A percentile compares a stretch with the other conserved stretches of the same genome.
phyloP scores from a whole-genome alignment of 2,329 filamentous ascomycete genomes.

The Aaosphaeria arxii region DNA sequence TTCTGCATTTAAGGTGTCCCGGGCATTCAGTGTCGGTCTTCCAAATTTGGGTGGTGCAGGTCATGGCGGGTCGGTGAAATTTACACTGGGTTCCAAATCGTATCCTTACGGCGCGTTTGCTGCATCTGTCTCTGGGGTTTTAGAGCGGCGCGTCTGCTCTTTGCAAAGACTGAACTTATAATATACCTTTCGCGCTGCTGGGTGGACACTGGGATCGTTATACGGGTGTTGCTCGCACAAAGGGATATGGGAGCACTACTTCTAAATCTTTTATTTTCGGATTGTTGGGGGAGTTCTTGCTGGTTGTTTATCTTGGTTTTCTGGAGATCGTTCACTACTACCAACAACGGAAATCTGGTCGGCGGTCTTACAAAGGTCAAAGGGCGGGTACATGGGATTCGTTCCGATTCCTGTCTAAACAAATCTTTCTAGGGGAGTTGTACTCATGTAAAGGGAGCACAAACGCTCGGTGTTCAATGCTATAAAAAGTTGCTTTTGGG shows the following conservation, averaged over 20 bases:
- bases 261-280: conserved; percentile 7
- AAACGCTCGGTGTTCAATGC: conserved; percentile 20
- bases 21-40: conserved; percentile 39
- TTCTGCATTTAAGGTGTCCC: conserved; percentile 43
- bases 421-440: conserved; percentile 16
- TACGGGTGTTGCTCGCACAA: conserved; percentile 26
- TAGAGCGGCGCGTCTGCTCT: conserved; percentile 7
- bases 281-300: conserved; percentile 22
- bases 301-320: conserved; percentile 11
- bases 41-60: conserved; percentile 31
- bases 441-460: conserved; percentile 11
- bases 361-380: conserved; percentile 14
- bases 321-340: conserved; percentile 3
- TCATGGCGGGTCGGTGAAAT: conserved; percentile 29
- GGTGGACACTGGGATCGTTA: conserved; percentile 17
- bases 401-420: conserved; percentile 6
- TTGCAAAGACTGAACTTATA: conserved; percentile 13
- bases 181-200: conserved; percentile 21
- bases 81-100: conserved; percentile 24
- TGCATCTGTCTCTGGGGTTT: conserved; percentile 25
- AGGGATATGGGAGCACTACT: conserved; percentile 19
- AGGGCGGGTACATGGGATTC: conserved; percentile 7
- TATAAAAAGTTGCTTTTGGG: conserved; percentile 25
- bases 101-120: conserved; percentile 29
- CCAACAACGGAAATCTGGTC: conserved; percentile 4